Evolutionary conservation across 306 rosid species (phyloP), one percentile per base, ranked within the genome.

Genomic region (Mimosa bimucronata): DNA sequence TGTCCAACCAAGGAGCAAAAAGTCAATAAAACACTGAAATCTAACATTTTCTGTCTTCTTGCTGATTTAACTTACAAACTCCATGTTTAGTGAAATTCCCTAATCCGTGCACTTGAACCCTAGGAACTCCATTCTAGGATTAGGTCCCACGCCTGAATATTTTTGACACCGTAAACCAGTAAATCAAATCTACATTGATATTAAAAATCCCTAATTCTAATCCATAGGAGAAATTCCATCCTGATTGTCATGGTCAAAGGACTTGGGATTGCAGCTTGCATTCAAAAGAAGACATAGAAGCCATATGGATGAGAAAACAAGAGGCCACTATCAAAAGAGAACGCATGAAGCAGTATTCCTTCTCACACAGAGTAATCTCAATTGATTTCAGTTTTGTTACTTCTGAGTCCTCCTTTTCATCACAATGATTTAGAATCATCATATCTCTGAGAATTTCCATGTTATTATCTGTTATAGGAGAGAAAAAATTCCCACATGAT

Each of bases 301-400:
- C 90, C 48, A 77, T 82, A 73, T 81, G 86, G 92, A 78, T 82
- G 40, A 90, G 86, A 85, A 92, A 85, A 81, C 93, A 88, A 85
- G 97, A 92, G 42, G 98, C 94, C 41, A 28, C 76, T 40, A 77
- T 40, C 81, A 94, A 88, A 88, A 87, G 97, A 83, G 98, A 92
- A 46, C 90, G 97, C 77, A 89, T 90, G 96, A 86, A 83, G 77
- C 91, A 87, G 76, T 94, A 92, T 81, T 90, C 98, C 9, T 90
- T 84, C 84, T 94, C 98, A 30, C 93, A 90, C 37, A 79, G 89
- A 87, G 97, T 94, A 92, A 73, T 74, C 77, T 55, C 62, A 40
- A 70, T 73, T 80, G 19, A 14, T 44, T 41, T 74, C 71, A 28
- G 44, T 69, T 41, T 5, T 23, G 30, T 66, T 48, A 60, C 42